Percentiles rank a stretch among this genome's conserved stretches.
These are phyloP conservation scores for Effrenium voratum DNA, from an alignment of 73 alveolate species.

Conservation along the genomic window DNA sequence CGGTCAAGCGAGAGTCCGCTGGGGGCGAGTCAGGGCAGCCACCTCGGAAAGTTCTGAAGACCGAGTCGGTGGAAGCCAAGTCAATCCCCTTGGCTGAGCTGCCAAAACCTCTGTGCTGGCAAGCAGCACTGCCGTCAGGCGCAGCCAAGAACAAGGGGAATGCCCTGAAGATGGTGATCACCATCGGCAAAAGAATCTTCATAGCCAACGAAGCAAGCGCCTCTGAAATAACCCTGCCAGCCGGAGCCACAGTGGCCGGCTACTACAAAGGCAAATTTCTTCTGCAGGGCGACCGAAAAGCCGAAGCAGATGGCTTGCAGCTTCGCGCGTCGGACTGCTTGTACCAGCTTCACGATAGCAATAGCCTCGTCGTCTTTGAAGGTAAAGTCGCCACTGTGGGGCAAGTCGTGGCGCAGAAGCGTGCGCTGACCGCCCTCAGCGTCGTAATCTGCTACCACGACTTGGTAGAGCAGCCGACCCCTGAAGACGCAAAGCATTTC, in stretches of 20 bases:
- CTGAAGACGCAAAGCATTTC: neutral
- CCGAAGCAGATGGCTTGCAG: neutral
- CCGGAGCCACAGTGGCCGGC: neutral
- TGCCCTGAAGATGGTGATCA: neutral
- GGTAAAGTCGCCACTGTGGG: neutral
- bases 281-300: neutral
- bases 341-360: neutral
- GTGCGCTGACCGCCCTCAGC: neutral
- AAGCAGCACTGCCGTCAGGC: neutral
- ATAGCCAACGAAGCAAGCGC: neutral
- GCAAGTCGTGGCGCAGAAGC: neutral
- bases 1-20: too few species aligned
- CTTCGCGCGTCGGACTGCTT: neutral
- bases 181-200: neutral
- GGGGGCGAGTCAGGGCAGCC: neutral
- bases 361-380: neutral
- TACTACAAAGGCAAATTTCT: neutral
- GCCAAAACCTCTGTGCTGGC: neutral
- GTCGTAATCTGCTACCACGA: neutral
- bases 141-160: neutral
- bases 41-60: neutral
- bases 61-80: neutral
- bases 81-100: neutral
- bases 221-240: neutral
- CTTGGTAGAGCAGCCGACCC: neutral